phyloP scores from a whole-genome alignment of 805 yeast species.

The Saturnispora dispora region DNA sequence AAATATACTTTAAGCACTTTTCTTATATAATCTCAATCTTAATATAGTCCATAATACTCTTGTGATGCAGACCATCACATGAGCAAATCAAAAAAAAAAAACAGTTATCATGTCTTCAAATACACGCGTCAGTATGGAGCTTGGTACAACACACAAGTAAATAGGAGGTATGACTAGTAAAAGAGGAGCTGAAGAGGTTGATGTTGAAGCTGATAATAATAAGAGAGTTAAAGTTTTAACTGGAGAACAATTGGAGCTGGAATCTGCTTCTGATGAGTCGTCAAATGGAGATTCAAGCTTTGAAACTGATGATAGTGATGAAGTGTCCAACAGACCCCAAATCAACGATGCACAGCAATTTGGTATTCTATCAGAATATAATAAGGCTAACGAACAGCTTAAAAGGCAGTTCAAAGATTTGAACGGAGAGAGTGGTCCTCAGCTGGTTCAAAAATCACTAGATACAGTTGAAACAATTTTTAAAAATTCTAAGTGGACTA shows the following conservation, averaged over 20 bases:
- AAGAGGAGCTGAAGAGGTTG: background rate
- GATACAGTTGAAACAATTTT: constrained; percentile 40
- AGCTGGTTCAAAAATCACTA: constrained; percentile 37
- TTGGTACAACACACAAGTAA: background rate
- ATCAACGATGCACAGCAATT: constrained; percentile 22
- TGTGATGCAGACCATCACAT: background rate
- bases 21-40: background rate
- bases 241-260: background rate
- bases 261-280: background rate
- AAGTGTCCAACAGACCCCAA: constrained; percentile 11
- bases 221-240: background rate
- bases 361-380: constrained; percentile 19
- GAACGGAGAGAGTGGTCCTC: constrained; percentile 50
- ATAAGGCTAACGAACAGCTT: constrained; percentile 19
- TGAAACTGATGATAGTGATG: constrained; percentile 5
- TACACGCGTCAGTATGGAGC: background rate
- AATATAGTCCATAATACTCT: background rate
- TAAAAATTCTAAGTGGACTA: constrained; percentile 30
- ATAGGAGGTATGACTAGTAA: background rate
- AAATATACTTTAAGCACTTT: background rate
- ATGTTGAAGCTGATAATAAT: background rate
- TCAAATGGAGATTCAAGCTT: constrained; percentile 4
- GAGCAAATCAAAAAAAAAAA: background rate
- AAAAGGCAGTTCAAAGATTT: constrained; percentile 38
- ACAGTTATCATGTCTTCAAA: background rate